Evolutionary conservation across 176 grass and related monocot genomes (phyloP).

Genomic region (Oryza rufipogon): DNA sequence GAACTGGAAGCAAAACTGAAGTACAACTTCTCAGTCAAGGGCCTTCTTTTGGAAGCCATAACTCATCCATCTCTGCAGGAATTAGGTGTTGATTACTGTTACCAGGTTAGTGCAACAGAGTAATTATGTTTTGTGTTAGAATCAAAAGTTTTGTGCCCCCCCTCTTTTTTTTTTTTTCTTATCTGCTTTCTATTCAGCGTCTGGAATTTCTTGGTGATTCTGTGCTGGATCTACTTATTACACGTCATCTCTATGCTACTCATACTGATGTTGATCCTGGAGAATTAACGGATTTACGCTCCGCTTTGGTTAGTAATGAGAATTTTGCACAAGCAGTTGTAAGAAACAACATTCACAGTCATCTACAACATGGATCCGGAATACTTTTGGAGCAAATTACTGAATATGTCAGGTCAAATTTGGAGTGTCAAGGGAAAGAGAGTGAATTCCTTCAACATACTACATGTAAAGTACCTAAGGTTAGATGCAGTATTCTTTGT

Average conservation of each 20-base stretch:
- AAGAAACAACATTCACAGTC: conserved; percentile 68
- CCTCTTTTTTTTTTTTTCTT: conserved; percentile 11
- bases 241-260: conserved; percentile 66
- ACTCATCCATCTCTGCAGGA: conserved; percentile 88
- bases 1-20: conserved; percentile 82
- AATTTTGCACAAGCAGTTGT: conserved; percentile 85
- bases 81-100: conserved; percentile 74
- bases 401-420: conserved; percentile 64
- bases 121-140: conserved; percentile 36
- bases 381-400: conserved; percentile 81
- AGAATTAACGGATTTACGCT: conserved; percentile 86
- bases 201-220: conserved; percentile 97
- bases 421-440: conserved; percentile 38
- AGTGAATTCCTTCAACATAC: conserved; percentile 47
- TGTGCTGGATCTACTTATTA: conserved; percentile 89
- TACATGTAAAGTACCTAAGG: conserved; percentile 82
- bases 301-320: conserved; percentile 84
- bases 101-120: conserved; percentile 58
- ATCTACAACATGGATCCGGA: conserved; percentile 92
- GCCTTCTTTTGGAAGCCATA: conserved; percentile 81
- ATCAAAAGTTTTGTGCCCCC: background rate
- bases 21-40: conserved; percentile 66
- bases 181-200: conserved; percentile 57
- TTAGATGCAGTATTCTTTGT: conserved; percentile 42
- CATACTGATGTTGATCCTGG: conserved; percentile 83